A percentile compares a stretch with the other conserved stretches of the same genome.
These are phyloP conservation scores for Lagenaria siceraria DNA, from an alignment of 306 rosid species.

Conservation along the genomic window DNA sequence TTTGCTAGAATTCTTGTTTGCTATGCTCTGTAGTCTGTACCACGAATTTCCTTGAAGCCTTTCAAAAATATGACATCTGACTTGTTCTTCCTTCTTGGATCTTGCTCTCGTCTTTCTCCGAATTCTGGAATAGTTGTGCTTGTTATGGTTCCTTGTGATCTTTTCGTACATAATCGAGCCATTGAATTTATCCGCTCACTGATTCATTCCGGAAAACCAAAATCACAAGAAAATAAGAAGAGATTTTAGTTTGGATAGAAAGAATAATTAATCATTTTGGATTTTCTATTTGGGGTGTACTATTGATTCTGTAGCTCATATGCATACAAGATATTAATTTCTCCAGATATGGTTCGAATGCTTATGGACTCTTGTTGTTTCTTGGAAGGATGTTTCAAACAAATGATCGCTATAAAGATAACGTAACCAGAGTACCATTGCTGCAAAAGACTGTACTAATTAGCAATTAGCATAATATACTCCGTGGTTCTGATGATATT, in stretches of 20 bases:
- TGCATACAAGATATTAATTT: background rate
- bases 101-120: background rate
- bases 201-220: background rate
- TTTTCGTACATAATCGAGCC: background rate
- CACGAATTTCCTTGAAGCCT: background rate
- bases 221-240: background rate
- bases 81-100: background rate
- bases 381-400: background rate
- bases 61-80: background rate
- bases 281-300: background rate
- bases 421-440: background rate
- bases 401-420: background rate
- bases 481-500: background rate
- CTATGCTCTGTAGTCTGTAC: background rate
- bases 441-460: background rate
- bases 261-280: background rate
- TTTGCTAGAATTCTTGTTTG: background rate
- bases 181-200: background rate
- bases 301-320: background rate
- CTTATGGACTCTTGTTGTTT: background rate
- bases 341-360: background rate
- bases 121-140: background rate
- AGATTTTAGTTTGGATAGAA: background rate
- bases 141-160: background rate
- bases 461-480: background rate